Percentiles rank a stretch among this genome's conserved stretches.
Conservation (phyloP, 441 rosid genomes). For the Metrosideros polymorpha region DNA sequence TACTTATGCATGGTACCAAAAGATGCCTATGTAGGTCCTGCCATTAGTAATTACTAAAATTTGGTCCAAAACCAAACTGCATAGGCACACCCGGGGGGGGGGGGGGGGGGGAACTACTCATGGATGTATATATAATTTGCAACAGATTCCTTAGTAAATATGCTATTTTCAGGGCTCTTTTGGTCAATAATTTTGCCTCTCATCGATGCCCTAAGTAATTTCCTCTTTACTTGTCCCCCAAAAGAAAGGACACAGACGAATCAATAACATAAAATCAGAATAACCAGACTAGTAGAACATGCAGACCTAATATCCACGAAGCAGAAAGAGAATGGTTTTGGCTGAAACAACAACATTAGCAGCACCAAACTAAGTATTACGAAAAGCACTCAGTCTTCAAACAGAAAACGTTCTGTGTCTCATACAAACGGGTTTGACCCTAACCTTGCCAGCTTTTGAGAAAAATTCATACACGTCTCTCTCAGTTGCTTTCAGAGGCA, state of each 20-base stretch:
- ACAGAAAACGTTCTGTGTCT: not conserved
- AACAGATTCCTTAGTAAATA: not conserved
- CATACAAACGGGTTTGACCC: constrained; percentile 8
- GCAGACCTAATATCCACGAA: not conserved
- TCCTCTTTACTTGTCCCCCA: not conserved
- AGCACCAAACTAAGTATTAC: not conserved
- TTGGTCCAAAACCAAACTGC: not conserved
- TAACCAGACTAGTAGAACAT: not conserved
- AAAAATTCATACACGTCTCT: constrained; percentile 90
- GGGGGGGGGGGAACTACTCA: not conserved
- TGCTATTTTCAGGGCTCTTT: not conserved
- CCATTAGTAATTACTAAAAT: not conserved
- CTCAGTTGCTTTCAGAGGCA: constrained; percentile 91
- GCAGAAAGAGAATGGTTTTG: not conserved
- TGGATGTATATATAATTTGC: not conserved
- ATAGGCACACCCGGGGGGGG: not conserved
- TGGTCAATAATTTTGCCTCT: not conserved
- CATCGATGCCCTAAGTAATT: not conserved
- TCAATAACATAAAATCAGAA: constrained; percentile 12
- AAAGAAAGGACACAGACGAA: not conserved
- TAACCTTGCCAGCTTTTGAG: constrained; percentile 91
- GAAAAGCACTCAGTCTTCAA: not conserved
- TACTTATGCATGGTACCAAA: not conserved
- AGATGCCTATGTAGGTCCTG: not conserved
- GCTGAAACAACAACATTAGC: not conserved